Evolutionary conservation across 306 rosid species (phyloP).

Genomic region (Prunus salicina): DNA sequence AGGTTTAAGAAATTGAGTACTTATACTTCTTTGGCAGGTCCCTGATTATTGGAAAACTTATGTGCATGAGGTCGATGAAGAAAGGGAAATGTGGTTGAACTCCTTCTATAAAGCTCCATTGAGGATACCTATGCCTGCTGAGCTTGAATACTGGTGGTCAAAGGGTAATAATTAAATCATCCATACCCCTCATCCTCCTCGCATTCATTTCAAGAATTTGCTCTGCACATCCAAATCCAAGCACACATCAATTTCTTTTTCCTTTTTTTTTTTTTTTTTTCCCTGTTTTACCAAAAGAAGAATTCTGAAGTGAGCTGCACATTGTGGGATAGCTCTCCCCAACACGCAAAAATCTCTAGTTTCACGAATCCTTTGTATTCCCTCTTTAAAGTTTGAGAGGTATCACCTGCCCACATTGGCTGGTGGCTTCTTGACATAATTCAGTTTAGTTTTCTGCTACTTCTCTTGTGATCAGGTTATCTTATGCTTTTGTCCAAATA

Average conservation of each 20-base stretch:
- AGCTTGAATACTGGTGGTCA: constrained; percentile 92
- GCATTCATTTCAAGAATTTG: not conserved
- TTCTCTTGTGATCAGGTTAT: not conserved
- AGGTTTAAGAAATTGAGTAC: not conserved
- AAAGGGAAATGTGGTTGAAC: constrained; percentile 97
- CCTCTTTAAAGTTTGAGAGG: not conserved
- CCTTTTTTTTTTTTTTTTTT: not conserved
- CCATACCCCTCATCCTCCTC: not conserved
- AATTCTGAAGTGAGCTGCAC: not conserved
- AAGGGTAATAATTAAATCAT: constrained; percentile 37
- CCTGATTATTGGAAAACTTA: constrained; percentile 92
- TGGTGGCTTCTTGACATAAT: not conserved
- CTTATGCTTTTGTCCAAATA: not conserved
- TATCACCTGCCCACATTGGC: not conserved
- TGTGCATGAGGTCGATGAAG: constrained; percentile 81
- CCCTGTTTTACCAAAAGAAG: not conserved
- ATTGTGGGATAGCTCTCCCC: not conserved
- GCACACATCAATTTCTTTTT: not conserved
- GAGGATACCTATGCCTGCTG: constrained; percentile 96
- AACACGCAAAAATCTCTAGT: not conserved
- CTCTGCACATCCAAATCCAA: not conserved
- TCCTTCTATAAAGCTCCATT: constrained; percentile 91
- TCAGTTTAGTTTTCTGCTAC: not conserved
- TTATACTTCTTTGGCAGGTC: constrained; percentile 50
- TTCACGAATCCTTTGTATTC: not conserved